Conservation (phyloP, 768 basidiomycete species). For the Naganishia vaughanmartiniae region DNA sequence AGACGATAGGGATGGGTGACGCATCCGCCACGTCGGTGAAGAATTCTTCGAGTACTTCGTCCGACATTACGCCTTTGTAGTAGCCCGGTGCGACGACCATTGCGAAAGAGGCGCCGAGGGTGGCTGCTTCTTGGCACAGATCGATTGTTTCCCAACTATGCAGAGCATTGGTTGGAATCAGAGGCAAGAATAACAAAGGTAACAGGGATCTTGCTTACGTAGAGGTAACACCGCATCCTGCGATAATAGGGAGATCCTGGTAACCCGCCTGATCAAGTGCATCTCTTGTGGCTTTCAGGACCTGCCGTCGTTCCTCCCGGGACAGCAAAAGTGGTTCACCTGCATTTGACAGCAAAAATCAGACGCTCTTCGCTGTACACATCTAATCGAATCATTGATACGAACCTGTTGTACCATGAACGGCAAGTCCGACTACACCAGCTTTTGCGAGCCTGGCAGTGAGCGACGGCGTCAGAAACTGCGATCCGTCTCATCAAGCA, state of each 20-base stretch:
- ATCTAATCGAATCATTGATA: background rate
- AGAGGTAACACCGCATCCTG: slow-evolving; percentile 24
- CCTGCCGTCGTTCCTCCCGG: slow-evolving; percentile 44
- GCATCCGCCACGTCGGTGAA: slow-evolving; percentile 48
- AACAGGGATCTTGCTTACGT: slow-evolving; percentile 1
- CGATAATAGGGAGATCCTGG: slow-evolving; percentile 26
- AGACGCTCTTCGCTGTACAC: background rate
- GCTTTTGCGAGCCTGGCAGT: slow-evolving; percentile 37
- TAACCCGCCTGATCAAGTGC: slow-evolving; percentile 27
- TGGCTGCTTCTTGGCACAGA: slow-evolving; percentile 31
- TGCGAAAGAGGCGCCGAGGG: slow-evolving; percentile 36
- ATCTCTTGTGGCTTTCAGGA: slow-evolving; percentile 33
- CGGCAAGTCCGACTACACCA: slow-evolving; percentile 47
- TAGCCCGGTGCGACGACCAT: slow-evolving; percentile 38
- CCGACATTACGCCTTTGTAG: slow-evolving; percentile 42
- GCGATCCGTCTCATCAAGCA: too few relatives aligned
- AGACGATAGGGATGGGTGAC: slow-evolving; percentile 47
- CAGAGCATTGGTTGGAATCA: background rate
- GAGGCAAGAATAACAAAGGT: too few relatives aligned
- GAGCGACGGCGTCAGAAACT: too few relatives aligned
- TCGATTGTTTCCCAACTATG: slow-evolving; percentile 35
- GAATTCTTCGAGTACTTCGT: slow-evolving; percentile 42
- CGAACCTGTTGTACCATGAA: slow-evolving; percentile 44
- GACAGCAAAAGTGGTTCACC: slow-evolving; percentile 46
- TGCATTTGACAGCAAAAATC: background rate